These are phyloP conservation scores for Bertia moriformis DNA, from an alignment of 2,329 filamentous ascomycete species.

Conservation along the genomic window DNA sequence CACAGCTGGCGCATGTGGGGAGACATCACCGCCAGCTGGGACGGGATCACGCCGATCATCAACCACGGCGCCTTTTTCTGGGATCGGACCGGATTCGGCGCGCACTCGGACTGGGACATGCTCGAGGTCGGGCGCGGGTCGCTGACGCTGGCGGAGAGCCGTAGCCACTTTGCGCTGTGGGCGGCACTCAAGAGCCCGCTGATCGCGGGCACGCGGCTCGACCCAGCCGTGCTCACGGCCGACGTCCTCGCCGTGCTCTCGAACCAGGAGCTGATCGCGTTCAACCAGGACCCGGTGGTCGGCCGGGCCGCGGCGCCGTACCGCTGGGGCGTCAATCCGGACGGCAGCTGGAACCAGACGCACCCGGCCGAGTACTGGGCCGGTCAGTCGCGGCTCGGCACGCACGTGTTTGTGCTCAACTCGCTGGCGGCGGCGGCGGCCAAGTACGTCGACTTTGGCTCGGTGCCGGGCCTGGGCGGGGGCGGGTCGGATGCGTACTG, in stretches of 20 bases:
- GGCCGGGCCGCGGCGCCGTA: slow-evolving; percentile 27
- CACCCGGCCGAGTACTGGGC: slow-evolving; percentile 34
- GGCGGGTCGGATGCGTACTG: no score
- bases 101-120: slow-evolving; percentile 25
- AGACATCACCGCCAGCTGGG: slow-evolving; percentile 23
- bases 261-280: slow-evolving; percentile 20
- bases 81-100: slow-evolving; percentile 18
- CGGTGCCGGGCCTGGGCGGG: no score
- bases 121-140: slow-evolving; percentile 21
- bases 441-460: no score
- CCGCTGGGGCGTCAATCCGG: slow-evolving; percentile 30
- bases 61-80: slow-evolving; percentile 18
- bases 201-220: slow-evolving; percentile 23
- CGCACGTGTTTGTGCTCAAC: slow-evolving; percentile 32
- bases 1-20: slow-evolving; percentile 29
- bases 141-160: slow-evolving; percentile 21
- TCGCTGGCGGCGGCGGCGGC: slow-evolving; percentile 15
- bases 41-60: slow-evolving; percentile 13
- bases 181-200: slow-evolving; percentile 27
- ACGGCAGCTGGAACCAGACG: slow-evolving; percentile 30
- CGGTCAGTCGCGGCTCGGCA: slow-evolving; percentile 20
- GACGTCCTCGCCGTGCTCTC: slow-evolving; percentile 16
- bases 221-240: slow-evolving; percentile 6
- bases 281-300: slow-evolving; percentile 20
- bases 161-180: slow-evolving; percentile 28